Conservation (phyloP, 2,329 filamentous ascomycete genomes). For the Cephalotrichum gorgonifer region DNA sequence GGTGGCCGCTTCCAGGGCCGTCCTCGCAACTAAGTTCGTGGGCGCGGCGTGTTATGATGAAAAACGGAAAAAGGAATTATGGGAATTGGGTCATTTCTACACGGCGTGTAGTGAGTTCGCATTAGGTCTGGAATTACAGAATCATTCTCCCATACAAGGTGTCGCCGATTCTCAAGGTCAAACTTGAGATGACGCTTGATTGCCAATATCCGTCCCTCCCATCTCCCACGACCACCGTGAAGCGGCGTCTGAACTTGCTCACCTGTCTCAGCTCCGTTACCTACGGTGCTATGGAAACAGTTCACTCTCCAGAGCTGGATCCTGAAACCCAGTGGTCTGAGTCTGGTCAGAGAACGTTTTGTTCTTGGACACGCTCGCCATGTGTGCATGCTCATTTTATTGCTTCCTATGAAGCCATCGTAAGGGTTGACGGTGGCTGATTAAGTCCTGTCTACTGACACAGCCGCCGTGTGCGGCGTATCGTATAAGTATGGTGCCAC, state of each 20-base stretch:
- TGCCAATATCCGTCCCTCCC: slow-evolving; percentile 49
- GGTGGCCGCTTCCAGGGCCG: slow-evolving; percentile 65
- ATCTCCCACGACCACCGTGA: not conserved
- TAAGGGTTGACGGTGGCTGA: too few relatives aligned
- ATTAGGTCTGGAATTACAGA: slow-evolving; percentile 50
- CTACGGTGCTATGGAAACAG: not conserved
- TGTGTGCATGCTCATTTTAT: too few relatives aligned
- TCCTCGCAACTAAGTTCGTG: slow-evolving; percentile 36
- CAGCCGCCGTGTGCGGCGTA: too few relatives aligned
- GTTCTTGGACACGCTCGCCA: too few relatives aligned
- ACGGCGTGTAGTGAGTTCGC: slow-evolving; percentile 46
- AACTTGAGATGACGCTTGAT: slow-evolving; percentile 74
- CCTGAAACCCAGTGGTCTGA: not conserved
- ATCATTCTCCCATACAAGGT: slow-evolving; percentile 60
- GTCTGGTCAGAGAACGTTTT: too few relatives aligned
- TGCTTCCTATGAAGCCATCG: too few relatives aligned
- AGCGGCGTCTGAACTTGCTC: not conserved
- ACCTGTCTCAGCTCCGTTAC: not conserved
- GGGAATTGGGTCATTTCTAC: slow-evolving; percentile 10
- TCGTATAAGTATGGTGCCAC: too few relatives aligned
- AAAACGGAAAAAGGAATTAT: slow-evolving; percentile 17
- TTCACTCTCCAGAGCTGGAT: not conserved
- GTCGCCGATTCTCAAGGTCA: slow-evolving; percentile 67
- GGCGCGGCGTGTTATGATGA: not conserved
- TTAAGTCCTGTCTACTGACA: too few relatives aligned